Base-by-base conservation (phyloP, 345 rosid species). In the Citrus sp. region DNA sequence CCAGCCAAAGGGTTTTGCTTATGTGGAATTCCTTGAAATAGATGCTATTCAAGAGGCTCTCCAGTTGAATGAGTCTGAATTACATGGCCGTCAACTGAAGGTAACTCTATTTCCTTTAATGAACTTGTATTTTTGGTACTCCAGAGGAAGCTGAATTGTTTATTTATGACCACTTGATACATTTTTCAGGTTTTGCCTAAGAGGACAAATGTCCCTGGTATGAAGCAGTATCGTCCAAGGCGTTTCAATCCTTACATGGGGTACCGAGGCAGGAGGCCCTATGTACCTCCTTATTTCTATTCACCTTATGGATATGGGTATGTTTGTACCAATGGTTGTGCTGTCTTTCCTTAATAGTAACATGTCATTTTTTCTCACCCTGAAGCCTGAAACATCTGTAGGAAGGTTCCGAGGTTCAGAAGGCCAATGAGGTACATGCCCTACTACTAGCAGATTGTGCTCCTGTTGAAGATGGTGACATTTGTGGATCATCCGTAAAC, bases 1-100 rank as follows among this genome's bases (percentile, higher is more conserved):
- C 59, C 98, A 94, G 72, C 99, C 99, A 74, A 95, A 94, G 83
- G 99, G 99, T 78, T 95, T 91, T 84, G 99, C 98, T 38, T 95
- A 95, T 80, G 98, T 95, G 62, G 98, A 95, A 77, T 95, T 95
- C 70, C 84, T 95, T 9, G 99, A 92, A 80, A 88, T 74, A 7
- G 99, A 94, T 82, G 97, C 94, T 78, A 77, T 91, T 65, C 98
- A 92, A 78, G 98, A 95, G 79, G 98, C 98, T 80, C 87, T 95
- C 4, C 84, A 81, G 49, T 84, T 94, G 80, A 95, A 88, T 77
- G 99, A 94, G 83, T 90, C 98, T 86, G 99, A 93, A 77, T 87
- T 95, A 46, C 99, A 95, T 86, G 97, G 99, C 66, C 98, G 98
- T 67, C 98, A 92, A 80, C 73, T 95, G 85, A 92, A 95, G 95